Base-by-base conservation (phyloP, 2,329 filamentous ascomycete genomes). In the Alternaria triticina region DNA sequence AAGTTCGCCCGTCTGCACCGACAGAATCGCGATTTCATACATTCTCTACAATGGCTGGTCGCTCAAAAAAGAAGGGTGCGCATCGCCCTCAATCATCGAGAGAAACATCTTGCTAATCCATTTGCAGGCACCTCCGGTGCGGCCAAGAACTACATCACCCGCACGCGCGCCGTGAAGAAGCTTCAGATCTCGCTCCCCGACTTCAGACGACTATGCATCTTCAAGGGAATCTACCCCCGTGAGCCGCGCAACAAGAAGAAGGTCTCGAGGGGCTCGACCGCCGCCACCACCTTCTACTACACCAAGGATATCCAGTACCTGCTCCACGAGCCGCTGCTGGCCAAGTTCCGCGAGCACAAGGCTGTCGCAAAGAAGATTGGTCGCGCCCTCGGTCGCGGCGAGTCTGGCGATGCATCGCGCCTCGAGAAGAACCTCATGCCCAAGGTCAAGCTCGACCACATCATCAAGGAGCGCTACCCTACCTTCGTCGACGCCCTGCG, bases 291-390 rank as follows among this genome's bases (percentile, higher is more conserved):
- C 66, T 99, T 98, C 80, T 90, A 90, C 83, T 90, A 90, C 82
- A 89, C 94, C 79, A 97, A 97, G 85, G 96, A 99, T 80, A 97
- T 99, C 72, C 95, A 98, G 82, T 99, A 97, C 77, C 91, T 99
- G 56, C 90, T 98, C 63, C 96, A 99, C 82, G 96, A 99, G 83
- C 96, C 96, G 28, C 87, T 99, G 6, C 87, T 99, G 62, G 88
- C 89, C 75, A 97, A 97, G 82, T 98, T 99, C 85, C 91, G 96
- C 79, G 96, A 99, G 68, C 96, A 98, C 81, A 99, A 99, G 83
- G 88, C 91, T 7, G 89, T 99, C 68, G 93, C 96, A 79, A 98
- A 97, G 88, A 99, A 99, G 88, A 98, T 99, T 77, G 92, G 92
- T 45, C 90, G 90, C 77, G 96, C 95, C 5, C 87, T 99, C 57